Conservation (phyloP, 1,284 basidiomycete species). For the Lignosus rhinocerotis region DNA sequence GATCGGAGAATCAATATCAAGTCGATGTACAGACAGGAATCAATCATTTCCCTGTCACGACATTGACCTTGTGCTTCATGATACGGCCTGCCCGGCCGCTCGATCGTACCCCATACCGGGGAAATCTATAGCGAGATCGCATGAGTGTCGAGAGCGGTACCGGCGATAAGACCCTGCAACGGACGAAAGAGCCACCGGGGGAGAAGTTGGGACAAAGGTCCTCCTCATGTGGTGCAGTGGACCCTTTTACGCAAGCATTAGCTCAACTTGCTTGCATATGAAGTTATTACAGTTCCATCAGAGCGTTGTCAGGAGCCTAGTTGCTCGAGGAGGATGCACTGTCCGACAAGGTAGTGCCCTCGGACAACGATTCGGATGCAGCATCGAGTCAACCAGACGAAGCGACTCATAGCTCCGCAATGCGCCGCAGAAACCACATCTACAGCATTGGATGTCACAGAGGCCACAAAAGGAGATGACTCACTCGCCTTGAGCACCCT, state of each 20-base stretch:
- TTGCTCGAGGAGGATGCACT: neutral
- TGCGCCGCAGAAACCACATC: neutral
- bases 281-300: too few species aligned
- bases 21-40: neutral
- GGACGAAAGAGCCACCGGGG: too few species aligned
- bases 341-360: neutral
- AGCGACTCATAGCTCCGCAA: too few species aligned
- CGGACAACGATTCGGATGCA: neutral
- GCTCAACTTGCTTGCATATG: too few species aligned
- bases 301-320: too few species aligned
- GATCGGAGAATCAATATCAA: neutral
- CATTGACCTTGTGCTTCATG: neutral
- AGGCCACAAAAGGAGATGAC: neutral
- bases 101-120: neutral
- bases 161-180: too few species aligned
- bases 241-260: too few species aligned
- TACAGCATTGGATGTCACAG: neutral
- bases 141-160: neutral
- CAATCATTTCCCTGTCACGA: neutral
- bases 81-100: neutral
- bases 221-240: too few species aligned
- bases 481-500: slow-evolving; percentile 49
- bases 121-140: neutral
- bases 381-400: neutral
- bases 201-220: too few species aligned